Conservation (phyloP, 2,329 filamentous ascomycete genomes). For the Monilinia fructigena region DNA sequence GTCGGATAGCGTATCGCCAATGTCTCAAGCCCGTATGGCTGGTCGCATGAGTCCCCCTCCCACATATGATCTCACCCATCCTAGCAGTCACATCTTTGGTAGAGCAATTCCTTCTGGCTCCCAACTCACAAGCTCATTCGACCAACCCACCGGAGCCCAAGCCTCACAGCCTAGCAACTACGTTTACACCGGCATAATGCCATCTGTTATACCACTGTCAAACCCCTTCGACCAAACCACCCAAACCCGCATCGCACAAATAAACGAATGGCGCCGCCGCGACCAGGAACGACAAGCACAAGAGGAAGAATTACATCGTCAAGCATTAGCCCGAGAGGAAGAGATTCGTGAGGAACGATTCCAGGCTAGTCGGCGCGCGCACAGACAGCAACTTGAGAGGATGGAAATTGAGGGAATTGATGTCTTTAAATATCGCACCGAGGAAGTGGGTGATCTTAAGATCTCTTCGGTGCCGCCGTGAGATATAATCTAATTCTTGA, state of each 20-base stretch:
- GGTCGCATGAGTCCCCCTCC: neutral
- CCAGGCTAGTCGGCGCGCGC: neutral
- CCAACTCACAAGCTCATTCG: neutral
- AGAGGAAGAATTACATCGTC: neutral
- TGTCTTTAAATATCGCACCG: neutral
- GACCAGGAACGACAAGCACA: neutral
- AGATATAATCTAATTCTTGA: neutral
- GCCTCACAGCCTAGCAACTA: neutral
- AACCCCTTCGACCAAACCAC: neutral
- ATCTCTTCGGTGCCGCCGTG: neutral
- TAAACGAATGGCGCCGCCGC: neutral
- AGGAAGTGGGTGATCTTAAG: neutral
- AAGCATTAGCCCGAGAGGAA: neutral
- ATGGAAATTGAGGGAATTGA: neutral
- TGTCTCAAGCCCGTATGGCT: neutral
- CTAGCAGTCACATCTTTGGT: neutral
- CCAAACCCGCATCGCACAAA: neutral
- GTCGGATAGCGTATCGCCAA: neutral
- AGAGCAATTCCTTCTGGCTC: neutral
- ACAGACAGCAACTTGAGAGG: neutral
- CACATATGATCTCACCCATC: neutral
- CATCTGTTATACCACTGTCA: neutral
- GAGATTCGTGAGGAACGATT: neutral
- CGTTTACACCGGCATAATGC: neutral
- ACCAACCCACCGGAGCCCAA: neutral